Percentiles rank a stretch among this genome's conserved stretches.
Evolutionary conservation across 306 rosid species (phyloP).

Genomic region (Citrullus mucosospermus): DNA sequence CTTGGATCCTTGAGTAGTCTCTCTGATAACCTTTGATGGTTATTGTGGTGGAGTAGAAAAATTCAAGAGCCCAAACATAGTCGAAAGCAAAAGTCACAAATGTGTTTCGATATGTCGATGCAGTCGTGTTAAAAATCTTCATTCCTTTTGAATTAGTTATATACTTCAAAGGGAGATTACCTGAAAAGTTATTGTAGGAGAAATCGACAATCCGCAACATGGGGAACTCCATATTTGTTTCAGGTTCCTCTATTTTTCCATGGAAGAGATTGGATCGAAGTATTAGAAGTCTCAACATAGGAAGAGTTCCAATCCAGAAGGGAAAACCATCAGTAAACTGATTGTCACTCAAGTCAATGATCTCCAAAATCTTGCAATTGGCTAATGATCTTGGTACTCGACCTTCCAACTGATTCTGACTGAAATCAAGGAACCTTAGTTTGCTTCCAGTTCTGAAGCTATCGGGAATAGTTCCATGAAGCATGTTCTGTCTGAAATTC

Average conservation of each 20-base stretch:
- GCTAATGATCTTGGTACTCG: constrained; percentile 10
- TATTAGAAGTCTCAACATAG: not conserved
- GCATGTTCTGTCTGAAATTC: not conserved
- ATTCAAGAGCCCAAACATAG: not conserved
- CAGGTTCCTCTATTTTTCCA: constrained; percentile 9
- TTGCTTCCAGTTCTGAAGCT: not conserved
- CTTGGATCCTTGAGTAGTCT: not conserved
- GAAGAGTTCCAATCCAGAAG: constrained; percentile 10
- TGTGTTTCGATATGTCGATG: not conserved
- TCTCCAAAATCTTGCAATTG: constrained; percentile 2
- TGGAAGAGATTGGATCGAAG: constrained; percentile 9
- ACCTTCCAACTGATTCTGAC: constrained; percentile 15
- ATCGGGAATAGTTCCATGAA: not conserved
- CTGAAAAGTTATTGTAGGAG: constrained; percentile 5
- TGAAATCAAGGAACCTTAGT: constrained; percentile 8
- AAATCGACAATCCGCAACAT: constrained; percentile 9
- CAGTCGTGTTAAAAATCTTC: not conserved
- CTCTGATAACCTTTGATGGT: constrained; percentile 9
- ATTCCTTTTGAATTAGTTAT: constrained; percentile 2
- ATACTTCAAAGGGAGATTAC: constrained; percentile 7
- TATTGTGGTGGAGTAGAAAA: not conserved
- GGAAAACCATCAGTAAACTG: constrained; percentile 12
- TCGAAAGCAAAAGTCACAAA: not conserved
- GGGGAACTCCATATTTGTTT: not conserved
- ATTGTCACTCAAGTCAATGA: constrained; percentile 11